phyloP scores from a whole-genome alignment of 148 eudicot genomes.

The Arbutus unedo region DNA sequence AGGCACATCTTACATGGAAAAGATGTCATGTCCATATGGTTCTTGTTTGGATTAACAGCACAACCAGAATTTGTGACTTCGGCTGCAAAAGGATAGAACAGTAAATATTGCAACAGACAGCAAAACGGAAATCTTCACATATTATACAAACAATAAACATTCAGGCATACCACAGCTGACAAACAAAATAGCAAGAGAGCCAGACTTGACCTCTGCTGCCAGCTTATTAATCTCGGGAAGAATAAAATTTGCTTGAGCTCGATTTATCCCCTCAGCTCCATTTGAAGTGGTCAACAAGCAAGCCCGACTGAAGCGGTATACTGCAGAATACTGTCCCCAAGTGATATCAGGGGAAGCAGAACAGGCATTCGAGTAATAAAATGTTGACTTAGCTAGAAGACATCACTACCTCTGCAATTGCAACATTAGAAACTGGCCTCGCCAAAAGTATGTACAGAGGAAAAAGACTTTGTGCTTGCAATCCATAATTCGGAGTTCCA shows the following conservation, averaged over 20 bases:
- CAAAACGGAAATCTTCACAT: background rate
- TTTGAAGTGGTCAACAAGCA: slow-evolving; percentile 44
- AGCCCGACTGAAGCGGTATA: slow-evolving; percentile 64
- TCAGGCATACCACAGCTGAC: slow-evolving; percentile 70
- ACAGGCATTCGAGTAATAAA: background rate
- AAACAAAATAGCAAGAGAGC: slow-evolving; percentile 62
- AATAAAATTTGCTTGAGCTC: slow-evolving; percentile 53
- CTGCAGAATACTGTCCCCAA: slow-evolving; percentile 69
- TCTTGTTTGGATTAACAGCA: slow-evolving; percentile 38
- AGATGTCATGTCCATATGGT: slow-evolving; percentile 34
- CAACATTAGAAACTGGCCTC: slow-evolving; percentile 43
- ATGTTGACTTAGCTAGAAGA: background rate
- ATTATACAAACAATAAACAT: background rate
- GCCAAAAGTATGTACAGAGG: slow-evolving; percentile 80
- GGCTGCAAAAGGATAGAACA: slow-evolving; percentile 34
- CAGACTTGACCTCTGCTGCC: slow-evolving; percentile 62
- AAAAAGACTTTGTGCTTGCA: slow-evolving; percentile 50
- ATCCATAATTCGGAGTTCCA: slow-evolving; percentile 42
- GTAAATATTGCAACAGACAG: slow-evolving; percentile 5
- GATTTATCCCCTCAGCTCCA: slow-evolving; percentile 41
- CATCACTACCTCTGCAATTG: slow-evolving; percentile 54
- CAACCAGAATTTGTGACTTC: slow-evolving; percentile 30
- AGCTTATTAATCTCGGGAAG: slow-evolving; percentile 87
- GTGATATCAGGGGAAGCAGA: slow-evolving; percentile 33
- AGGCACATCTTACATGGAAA: slow-evolving; percentile 55